Evolutionary conservation across 345 rosid genomes (phyloP).

Genomic region (Populus alba): DNA sequence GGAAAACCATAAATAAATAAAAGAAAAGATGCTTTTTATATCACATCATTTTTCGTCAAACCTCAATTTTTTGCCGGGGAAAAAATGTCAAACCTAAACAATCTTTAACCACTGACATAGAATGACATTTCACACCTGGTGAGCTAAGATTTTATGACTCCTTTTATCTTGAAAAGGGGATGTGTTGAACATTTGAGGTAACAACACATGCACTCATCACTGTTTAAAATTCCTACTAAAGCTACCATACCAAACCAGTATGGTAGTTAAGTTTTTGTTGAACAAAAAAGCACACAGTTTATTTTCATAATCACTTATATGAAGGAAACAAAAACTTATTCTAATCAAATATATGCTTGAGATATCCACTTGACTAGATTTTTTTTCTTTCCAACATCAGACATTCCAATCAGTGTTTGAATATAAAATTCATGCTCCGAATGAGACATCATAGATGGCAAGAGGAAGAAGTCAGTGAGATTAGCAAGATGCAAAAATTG

Average conservation of each 20-base stretch:
- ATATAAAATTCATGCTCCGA: background rate
- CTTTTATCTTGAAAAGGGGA: background rate
- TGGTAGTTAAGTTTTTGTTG: background rate
- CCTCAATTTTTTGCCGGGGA: background rate
- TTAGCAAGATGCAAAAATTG: background rate
- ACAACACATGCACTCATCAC: background rate
- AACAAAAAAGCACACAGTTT: background rate
- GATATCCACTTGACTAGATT: background rate
- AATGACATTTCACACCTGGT: background rate
- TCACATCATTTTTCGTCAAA: background rate
- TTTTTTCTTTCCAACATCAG: background rate
- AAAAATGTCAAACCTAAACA: background rate
- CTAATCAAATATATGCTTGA: background rate
- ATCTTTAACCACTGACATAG: background rate
- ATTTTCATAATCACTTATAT: background rate
- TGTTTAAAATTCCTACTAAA: background rate
- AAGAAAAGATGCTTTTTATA: background rate
- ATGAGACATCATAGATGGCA: background rate
- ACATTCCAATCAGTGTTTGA: background rate
- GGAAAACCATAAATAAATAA: background rate
- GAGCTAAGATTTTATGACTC: background rate
- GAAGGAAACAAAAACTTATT: background rate
- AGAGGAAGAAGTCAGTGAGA: background rate
- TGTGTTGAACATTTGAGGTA: background rate
- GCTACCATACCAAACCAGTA: background rate